Percentiles rank a stretch among this genome's conserved stretches.
phyloP scores from a whole-genome alignment of 805 yeast species.

The Saccharomycopsis synnaedendra region DNA sequence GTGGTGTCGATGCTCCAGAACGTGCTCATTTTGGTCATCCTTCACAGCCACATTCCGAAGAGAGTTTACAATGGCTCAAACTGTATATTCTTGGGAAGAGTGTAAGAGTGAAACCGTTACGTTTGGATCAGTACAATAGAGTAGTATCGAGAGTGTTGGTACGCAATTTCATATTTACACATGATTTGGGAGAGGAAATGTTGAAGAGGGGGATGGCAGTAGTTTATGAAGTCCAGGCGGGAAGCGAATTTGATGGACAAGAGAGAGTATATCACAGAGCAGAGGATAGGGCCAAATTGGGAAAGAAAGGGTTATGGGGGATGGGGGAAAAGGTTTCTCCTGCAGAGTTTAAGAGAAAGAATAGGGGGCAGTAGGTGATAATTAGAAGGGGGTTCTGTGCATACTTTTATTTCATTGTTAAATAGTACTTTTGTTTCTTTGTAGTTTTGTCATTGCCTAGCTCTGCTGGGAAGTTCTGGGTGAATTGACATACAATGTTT shows the following conservation, averaged over 20 bases:
- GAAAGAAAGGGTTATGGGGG: slow-evolving; percentile 61
- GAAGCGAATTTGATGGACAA: slow-evolving; percentile 79
- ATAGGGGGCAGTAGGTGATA: slow-evolving; percentile 18
- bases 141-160: slow-evolving; percentile 69
- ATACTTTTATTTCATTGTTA: too few species aligned
- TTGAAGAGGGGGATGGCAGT: slow-evolving; percentile 71
- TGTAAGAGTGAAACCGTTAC: slow-evolving; percentile 67
- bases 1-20: slow-evolving; percentile 97
- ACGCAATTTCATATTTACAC: slow-evolving; percentile 41
- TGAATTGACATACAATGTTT: too few species aligned
- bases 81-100: slow-evolving; percentile 50
- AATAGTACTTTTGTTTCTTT: too few species aligned
- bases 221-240: slow-evolving; percentile 72
- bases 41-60: slow-evolving; percentile 79
- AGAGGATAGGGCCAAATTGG: slow-evolving; percentile 48
- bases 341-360: slow-evolving; percentile 56
- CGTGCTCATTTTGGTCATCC: slow-evolving; percentile 89
- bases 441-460: too few species aligned
- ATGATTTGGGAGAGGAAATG: slow-evolving; percentile 85
- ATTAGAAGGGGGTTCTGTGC: too few species aligned
- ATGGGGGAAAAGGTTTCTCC: slow-evolving; percentile 52
- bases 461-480: too few species aligned
- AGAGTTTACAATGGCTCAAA: slow-evolving; percentile 72
- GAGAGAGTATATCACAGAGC: slow-evolving; percentile 47
- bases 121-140: slow-evolving; percentile 81